Evolutionary conservation across 257 asterid species (phyloP), one percentile per base, ranked within the genome.

Genomic region (Solanum okadae): DNA sequence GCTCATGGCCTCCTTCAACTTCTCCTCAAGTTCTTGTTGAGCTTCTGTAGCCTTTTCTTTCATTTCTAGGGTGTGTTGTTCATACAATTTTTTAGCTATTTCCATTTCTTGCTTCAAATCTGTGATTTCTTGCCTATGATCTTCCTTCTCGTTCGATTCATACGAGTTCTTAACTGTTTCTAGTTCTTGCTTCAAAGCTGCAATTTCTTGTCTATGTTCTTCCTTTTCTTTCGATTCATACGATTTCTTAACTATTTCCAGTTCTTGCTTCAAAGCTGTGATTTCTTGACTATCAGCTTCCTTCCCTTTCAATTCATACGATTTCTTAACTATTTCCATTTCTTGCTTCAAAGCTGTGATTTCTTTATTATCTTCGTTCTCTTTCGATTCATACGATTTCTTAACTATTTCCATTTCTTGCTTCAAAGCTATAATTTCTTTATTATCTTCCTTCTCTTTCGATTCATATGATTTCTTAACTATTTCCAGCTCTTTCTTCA

Each of bases 21-120:
- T 95, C 38, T 89, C 90, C 92, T 94, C 96, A 23, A 94, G 92
- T 89, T 91, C 93, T 72, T 90, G 93, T 89, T 94, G 93, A 86
- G 89, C 90, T 89, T 81, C 91, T 88, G 33, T 89, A 34, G 92
- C 90, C 89, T 88, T 93, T 38, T 88, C 85, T 61, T 88, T 89
- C 89, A 88, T 88, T 88, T 91, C 76, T 46, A 90, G 89, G 91
- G 92, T 87, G 83, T 73, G 77, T 35, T 91, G 90, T 81, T 92
- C 94, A 40, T 88, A 88, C 20, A 78, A 72, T 90, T 59, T 91
- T 88, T 87, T 92, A 15, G 88, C 89, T n/a, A 27, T 71, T 87
- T 93, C 94, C 11, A 92, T 89, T 73, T 91, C 93, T 88, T 88
- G 86, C 87, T 88, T 91, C 85, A 90, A 86, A 33, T 44, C 49